A percentile compares a stretch with the other conserved stretches of the same genome.
These are phyloP conservation scores for Elasticomyces elasticus DNA, from an alignment of 495 filamentous ascomycete species.

Conservation along the genomic window DNA sequence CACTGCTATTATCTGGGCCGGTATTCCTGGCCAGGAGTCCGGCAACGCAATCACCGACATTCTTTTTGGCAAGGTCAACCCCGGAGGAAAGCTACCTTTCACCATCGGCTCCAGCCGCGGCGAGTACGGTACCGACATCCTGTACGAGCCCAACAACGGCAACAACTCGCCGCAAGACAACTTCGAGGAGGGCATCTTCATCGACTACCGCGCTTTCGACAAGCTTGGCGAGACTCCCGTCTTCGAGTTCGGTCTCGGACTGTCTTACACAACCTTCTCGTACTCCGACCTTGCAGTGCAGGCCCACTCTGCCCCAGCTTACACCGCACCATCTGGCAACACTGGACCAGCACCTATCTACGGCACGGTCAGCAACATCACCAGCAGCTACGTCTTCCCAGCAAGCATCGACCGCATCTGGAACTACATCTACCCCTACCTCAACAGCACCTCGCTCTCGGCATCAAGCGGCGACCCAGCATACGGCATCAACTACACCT, in stretches of 20 bases:
- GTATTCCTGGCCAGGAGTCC: conserved; percentile 83
- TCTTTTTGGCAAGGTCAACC: conserved; percentile 82
- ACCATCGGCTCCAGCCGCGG: conserved; percentile 67
- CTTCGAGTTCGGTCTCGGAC: conserved; percentile 85
- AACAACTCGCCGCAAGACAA: conserved; percentile 62
- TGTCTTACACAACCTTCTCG: conserved; percentile 79
- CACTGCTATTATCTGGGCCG: conserved; percentile 89
- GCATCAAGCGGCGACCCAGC: conserved; percentile 52
- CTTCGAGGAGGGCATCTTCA: conserved; percentile 82
- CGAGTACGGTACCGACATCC: conserved; percentile 64
- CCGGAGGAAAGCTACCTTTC: conserved; percentile 76
- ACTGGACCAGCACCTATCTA: conserved; percentile 59
- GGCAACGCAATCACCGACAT: conserved; percentile 87
- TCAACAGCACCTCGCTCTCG: conserved; percentile 63
- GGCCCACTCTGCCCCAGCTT: conserved; percentile 44
- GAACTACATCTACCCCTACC: conserved; percentile 78
- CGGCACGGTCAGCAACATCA: conserved; percentile 53
- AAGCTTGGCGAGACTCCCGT: conserved; percentile 60
- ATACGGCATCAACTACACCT: conserved; percentile 57
- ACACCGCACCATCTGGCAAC: conserved; percentile 57
- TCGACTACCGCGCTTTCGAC: conserved; percentile 85
- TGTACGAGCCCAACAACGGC: conserved; percentile 67
- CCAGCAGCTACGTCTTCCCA: conserved; percentile 68
- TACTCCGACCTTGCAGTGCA: conserved; percentile 65
- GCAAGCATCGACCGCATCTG: conserved; percentile 44